Evolutionary conservation across 257 asterid genomes (phyloP), one percentile per base, ranked within the genome.

Genomic region (Solanum sejunctum): DNA sequence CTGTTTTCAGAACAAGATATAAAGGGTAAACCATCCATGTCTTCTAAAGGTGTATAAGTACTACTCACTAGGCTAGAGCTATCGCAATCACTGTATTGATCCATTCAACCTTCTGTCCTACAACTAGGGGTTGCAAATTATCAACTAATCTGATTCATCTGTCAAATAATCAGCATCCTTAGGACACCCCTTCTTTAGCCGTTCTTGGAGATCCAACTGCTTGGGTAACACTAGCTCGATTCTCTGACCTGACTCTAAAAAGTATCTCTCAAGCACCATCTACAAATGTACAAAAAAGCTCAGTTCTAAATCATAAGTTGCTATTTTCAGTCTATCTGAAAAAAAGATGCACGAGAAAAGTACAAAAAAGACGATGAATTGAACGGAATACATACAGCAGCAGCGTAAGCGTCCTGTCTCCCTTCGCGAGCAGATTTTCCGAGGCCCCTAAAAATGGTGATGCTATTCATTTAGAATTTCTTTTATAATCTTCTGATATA

Each of bases 201-300:
- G 93, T 88, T 88, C 85, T 83, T 90, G 94, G 86, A 94, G 96
- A 60, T 93, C 93, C 39, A 90, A 85, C 80, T 89, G 94, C 89
- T 94, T 94, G 3, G 99, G 99, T 12, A 95, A 84, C 12, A 95
- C 97, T 63, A 93, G 95, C 85, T 93, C 97, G 15, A 90, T 88
- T 75, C 92, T 98, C 63, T 84, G 58, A 43, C 98, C 99, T 13
- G 88, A 80, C n/a, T 49, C 41, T 11, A 93, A 84, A 72, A 92
- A 96, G 81, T 93, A 96, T 80, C 97, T 88, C 84, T 96, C 98
- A 26, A 96, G 98, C 91, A 96, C 92, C 86, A 92, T 92, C 97
- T 94, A 92, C 81, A 83, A 84, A 69, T 57, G 56, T 63, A 84
- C 3, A 51, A 63, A 43, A 67, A 52, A 63, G 26, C 4, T 39